These are phyloP conservation scores for Kregervanrija fluxuum DNA, from an alignment of 805 yeast species.

Conservation along the genomic window DNA sequence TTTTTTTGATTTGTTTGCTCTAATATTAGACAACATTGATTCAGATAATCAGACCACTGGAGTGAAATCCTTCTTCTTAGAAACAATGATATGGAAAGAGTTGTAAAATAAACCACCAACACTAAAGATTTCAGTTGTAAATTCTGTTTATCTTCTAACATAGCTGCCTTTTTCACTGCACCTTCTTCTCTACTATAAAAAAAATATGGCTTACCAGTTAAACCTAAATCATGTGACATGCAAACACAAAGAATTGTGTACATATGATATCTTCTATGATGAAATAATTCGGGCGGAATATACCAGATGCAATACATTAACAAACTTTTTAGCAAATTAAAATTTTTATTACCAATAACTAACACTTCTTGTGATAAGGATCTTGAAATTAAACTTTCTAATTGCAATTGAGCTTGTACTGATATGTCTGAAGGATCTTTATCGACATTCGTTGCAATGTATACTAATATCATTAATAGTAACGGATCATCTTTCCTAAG, in stretches of 20 bases:
- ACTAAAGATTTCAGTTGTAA: constrained; percentile 46
- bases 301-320: constrained; percentile 69
- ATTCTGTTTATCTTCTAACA: constrained; percentile 30
- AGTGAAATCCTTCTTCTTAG: constrained; percentile 56
- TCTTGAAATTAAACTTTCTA: constrained; percentile 48
- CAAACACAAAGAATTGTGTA: constrained; percentile 58
- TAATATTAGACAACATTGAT: constrained; percentile 49
- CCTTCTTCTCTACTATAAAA: constrained; percentile 35
- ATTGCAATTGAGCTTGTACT: constrained; percentile 34
- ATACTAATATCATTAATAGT: constrained; percentile 57
- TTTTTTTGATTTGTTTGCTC: constrained; percentile 29
- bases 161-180: constrained; percentile 32
- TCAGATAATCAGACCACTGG: constrained; percentile 59
- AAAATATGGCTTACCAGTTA: constrained; percentile 46
- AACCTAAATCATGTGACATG: constrained; percentile 70
- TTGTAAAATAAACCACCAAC: constrained; percentile 50
- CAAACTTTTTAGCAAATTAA: constrained; percentile 59
- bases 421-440: constrained; percentile 21
- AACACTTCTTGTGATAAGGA: constrained; percentile 52
- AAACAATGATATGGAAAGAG: constrained; percentile 59
- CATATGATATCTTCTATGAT: constrained; percentile 70
- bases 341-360: constrained; percentile 61
- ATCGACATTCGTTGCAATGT: constrained; percentile 45
- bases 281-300: constrained; percentile 74
- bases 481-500: constrained; percentile 50